Percentiles rank a stretch among this genome's conserved stretches.
These are phyloP conservation scores for Nicotiana obtusifolia DNA, from an alignment of 257 asterid genomes.

Conservation along the genomic window DNA sequence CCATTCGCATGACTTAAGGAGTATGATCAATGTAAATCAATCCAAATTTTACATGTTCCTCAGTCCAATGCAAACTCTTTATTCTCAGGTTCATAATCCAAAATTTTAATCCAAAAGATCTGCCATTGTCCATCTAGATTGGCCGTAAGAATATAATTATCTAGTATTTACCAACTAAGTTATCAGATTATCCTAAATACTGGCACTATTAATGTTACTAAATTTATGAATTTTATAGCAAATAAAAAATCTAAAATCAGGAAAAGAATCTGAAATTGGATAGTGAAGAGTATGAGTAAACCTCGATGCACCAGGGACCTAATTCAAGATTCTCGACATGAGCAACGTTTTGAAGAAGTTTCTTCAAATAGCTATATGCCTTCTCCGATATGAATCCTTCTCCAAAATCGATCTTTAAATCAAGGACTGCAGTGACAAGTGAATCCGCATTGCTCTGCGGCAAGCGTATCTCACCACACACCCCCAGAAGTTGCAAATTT, in stretches of 20 bases:
- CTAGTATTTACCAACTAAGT: background rate
- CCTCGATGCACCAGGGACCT: no score
- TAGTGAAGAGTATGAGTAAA: no score
- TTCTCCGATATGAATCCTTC: no score
- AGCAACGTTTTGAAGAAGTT: no score
- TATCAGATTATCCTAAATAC: background rate
- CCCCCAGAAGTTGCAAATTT: background rate
- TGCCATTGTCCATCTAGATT: background rate
- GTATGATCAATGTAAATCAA: background rate
- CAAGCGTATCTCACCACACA: background rate
- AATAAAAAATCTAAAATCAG: background rate
- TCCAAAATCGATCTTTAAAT: background rate
- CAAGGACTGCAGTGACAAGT: background rate
- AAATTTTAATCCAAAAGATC: background rate
- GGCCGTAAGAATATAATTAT: background rate
- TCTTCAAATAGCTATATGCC: no score
- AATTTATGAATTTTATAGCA: background rate
- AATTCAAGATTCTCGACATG: no score
- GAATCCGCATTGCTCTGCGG: background rate
- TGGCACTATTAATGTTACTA: background rate
- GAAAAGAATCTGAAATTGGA: background rate
- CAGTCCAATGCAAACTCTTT: background rate
- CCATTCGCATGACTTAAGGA: background rate
- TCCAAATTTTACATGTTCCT: background rate
- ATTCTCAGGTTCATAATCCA: background rate